Evolutionary conservation across 805 yeast genomes (phyloP), one percentile per base, ranked within the genome.

Genomic region (Kodamaea kaohsiungensis): DNA sequence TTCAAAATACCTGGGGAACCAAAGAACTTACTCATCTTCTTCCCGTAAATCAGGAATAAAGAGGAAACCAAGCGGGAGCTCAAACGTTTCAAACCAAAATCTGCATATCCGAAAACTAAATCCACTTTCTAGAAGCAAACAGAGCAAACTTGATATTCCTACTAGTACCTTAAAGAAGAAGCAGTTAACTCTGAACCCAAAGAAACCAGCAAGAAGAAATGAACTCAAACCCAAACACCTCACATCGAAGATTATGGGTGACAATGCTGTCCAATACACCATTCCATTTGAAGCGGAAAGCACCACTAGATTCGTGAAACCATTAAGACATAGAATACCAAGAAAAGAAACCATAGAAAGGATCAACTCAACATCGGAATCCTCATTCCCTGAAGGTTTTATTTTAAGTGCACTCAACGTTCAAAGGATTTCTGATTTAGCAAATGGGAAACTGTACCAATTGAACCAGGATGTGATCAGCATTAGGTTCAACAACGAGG

Each of bases 261-360:
- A 60, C 75, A 43, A 56, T 58, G 19, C 43, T 2, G 35, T 30
- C 77, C 78, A 1, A 46, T 56, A 15, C 53, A 75, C 78, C 2
- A 66, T 70, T 1, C 68, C 57, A 0, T 59, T 69, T 48, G 80
- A 75, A 56, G 73, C 67, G 0, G 79, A 74, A 47, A 72, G 74
- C 48, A 56, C 60, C 2, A 55, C 52, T 9, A 59, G 53, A 18
- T 65, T 57, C 42, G 58, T 62, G 2, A 53, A 53, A 17, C 54
- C 46, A 15, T 12, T 35, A 8, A 45, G 42, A 42, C 45, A 40
- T 7, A 18, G 42, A 39, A n/a, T 38, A n/a, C 45, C 45, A 6
- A 17, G n/a, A 13, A 40, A 40, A 40, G 45, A 16, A 15, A 40
- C 15, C 17, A 7, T 40, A 7, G 45, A 50, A 39, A 42, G 22